Percentiles rank a stretch among this genome's conserved stretches.
Conservation (phyloP, 2,329 filamentous ascomycete genomes). For the Aspergillus sp. region DNA sequence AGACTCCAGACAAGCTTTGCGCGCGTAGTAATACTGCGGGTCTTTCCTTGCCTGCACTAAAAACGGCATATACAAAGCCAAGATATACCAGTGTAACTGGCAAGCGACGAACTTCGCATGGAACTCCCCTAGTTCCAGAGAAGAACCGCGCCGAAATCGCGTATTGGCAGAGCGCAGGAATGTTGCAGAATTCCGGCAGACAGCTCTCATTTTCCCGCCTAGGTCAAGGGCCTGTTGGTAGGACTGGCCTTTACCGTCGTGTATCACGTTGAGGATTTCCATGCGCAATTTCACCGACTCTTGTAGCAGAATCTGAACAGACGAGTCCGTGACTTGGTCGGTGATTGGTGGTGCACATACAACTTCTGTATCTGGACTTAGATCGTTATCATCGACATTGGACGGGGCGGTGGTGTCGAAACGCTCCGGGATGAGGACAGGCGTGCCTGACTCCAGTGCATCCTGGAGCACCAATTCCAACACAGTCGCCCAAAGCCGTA, state of each 20-base stretch:
- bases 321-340: background rate
- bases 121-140: background rate
- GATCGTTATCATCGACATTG: conserved; percentile 27
- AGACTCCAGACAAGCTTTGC: too few relatives aligned
- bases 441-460: conserved; percentile 14
- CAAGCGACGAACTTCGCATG: conserved; percentile 9
- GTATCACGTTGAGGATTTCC: background rate
- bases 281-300: background rate
- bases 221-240: conserved; percentile 4
- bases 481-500: conserved; percentile 19
- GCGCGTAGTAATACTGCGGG: background rate
- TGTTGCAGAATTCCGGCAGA: background rate
- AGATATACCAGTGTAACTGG: conserved; percentile 14
- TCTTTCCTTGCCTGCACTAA: conserved; percentile 16
- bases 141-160: too few relatives aligned
- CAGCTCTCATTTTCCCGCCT: background rate
- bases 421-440: conserved; percentile 4
- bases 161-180: background rate
- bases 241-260: background rate
- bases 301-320: conserved; percentile 1
- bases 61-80: conserved; percentile 15
- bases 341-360: background rate
- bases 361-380: conserved; percentile 17
- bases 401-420: conserved; percentile 16
- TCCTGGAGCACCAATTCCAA: conserved; percentile 17